Evolutionary conservation across 2,329 filamentous ascomycete species (phyloP), one percentile per base, ranked within the genome.

Genomic region (Pseudogymnoascus sp.): DNA sequence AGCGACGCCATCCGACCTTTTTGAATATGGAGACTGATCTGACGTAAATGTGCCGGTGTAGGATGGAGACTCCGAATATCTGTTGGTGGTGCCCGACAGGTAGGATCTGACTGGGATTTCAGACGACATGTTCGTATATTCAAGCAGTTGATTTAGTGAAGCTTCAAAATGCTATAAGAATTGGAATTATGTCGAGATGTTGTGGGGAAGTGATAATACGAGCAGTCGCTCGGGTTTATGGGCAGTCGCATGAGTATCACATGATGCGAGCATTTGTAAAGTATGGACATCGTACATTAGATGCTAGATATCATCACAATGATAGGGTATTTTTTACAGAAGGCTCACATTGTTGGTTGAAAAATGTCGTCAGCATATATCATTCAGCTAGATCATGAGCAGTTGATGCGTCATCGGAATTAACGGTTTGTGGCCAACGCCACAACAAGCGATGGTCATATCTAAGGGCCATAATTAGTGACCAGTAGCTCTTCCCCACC

Each of bases 221-320:
- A 57, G 51, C 29, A 57, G 51, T 57, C 16, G 26, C 12, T 57
- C 10, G 51, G 51, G 51, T 57, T 57, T 57, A 57, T 57, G 51
- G 51, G 51, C 51, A 34, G 18, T 34, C 26, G 11, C 51, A 34
- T 12, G n/a, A 10, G 51, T 16, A 34, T 57, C 29, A 57, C 51
- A 57, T 57, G 51, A 57, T 57, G 29, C 5, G 47, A 34, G 51
- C 29, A 34, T 57, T 57, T 34, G 51, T 57, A 57, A 57, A 57
- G 29, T 57, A 34, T 57, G 29, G 26, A 21, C n/a, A 57, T 57
- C 31, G 8, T 57, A 18, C 51, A 34, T 34, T 34, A 57, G 29
- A 57, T 57, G 51, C 51, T 57, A 57, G 51, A 57, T 34, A 57
- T 57, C 51, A 57, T 57, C 51, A 57, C 51, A 34, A 57, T 57